Conservation (phyloP, 805 yeast genomes). For the Barnettozyma wickerhamii region DNA sequence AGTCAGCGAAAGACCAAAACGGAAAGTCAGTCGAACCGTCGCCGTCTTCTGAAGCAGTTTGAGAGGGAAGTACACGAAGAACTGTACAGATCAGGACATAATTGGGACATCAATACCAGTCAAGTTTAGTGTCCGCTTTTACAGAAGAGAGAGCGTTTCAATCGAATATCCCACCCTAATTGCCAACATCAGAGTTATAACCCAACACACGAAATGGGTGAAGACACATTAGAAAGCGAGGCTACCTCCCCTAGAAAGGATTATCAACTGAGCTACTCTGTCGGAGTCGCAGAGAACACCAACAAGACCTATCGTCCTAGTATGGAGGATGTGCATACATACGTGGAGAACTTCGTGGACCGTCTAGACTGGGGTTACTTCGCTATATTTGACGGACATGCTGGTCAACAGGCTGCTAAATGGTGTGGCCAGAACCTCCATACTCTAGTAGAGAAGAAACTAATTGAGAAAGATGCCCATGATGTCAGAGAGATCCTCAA, state of each 20-base stretch:
- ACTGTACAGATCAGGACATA: too few relatives aligned
- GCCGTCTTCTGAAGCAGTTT: too few relatives aligned
- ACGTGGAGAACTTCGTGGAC: conserved; percentile 90
- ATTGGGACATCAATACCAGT: too few relatives aligned
- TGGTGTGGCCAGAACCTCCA: conserved; percentile 93
- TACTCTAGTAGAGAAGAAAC: conserved; percentile 54
- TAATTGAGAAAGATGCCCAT: conserved; percentile 41
- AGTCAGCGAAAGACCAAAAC: too few relatives aligned
- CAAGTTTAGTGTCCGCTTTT: too few relatives aligned
- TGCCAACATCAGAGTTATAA: neutral
- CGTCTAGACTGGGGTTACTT: conserved; percentile 90
- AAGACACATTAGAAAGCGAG: neutral
- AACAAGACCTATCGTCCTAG: conserved; percentile 76
- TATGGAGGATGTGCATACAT: conserved; percentile 96
- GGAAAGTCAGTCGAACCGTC: too few relatives aligned
- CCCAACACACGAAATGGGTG: too few relatives aligned
- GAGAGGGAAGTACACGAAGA: too few relatives aligned
- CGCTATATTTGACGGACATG: conserved; percentile 96
- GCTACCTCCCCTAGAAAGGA: conserved; percentile 1
- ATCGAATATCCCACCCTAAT: too few relatives aligned
- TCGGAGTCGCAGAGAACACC: conserved; percentile 90
- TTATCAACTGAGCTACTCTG: conserved; percentile 61
- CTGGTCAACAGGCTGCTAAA: conserved; percentile 87
- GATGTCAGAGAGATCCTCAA: conserved; percentile 66
- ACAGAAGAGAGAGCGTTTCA: too few relatives aligned